Base-by-base conservation (phyloP, 306 rosid genomes). In the Castanea crenata region DNA sequence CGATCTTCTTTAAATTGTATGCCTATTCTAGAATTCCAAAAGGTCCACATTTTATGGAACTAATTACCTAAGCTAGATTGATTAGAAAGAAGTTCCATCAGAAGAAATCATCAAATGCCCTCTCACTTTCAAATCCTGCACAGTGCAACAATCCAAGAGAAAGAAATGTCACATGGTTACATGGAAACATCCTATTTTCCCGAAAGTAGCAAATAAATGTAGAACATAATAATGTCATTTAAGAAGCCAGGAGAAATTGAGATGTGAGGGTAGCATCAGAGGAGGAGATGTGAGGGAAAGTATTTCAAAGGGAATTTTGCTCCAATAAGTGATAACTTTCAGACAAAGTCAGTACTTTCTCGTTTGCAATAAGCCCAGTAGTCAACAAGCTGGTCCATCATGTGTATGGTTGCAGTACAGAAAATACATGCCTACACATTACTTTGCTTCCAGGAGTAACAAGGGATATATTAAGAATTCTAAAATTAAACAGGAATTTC, bases 71-170 rank as follows among this genome's bases (percentile, higher is more conserved):
- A 78, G 74, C 77, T 82, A 82, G 83, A 86, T 82, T 57, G 76
- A 79, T 78, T 64, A 77, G 79, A 85, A 69, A 73, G 59, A 84
- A 65, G 74, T 78, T 82, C 83, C 76, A 83, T 91, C 84, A 94
- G 92, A 94, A 94, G 90, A 79, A 86, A 85, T 91, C 98, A 76
- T 91, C 96, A 85, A 94, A 94, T 75, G 94, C 80, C 70, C 97
- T 92, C 76, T 86, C 90, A 85, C 84, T 81, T 87, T 86, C 97
- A 74, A 86, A 80, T 87, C 97, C 97, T 92, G 97, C 92, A 87
- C 49, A 83, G 82, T 55, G 84, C 76, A 80, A 77, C 82, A 78
- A 74, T 69, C 77, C 38, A 75, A 71, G 74, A 34, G 78, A 62
- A 38, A 63, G 23, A 73, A 29, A 78, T 80, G 23, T n/a, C 57